These are phyloP conservation scores for Dryas integrifolia DNA, from an alignment of 331 rosid species.

Conservation along the genomic window DNA sequence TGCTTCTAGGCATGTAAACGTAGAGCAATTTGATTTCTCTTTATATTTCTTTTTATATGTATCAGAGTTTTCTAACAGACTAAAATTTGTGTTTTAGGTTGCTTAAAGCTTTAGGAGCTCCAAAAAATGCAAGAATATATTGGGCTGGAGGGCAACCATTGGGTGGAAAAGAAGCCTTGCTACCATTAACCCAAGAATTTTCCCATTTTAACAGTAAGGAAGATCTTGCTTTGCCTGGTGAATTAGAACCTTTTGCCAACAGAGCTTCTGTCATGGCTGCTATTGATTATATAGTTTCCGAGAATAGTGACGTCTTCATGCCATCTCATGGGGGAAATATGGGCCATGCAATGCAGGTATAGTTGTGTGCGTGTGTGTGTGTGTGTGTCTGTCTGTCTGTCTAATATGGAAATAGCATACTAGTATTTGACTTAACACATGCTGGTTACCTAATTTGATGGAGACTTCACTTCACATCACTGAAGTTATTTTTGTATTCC, in stretches of 20 bases:
- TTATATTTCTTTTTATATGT: background rate
- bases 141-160: conserved; percentile 98
- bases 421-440: background rate
- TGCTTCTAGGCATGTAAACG: background rate
- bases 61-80: background rate
- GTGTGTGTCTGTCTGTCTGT: too few relatives aligned
- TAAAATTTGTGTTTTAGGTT: conserved; percentile 46
- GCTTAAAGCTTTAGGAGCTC: conserved; percentile 88
- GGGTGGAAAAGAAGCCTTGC: conserved; percentile 83
- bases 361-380: background rate
- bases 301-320: conserved; percentile 94
- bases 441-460: background rate
- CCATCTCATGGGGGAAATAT: conserved; percentile 99
- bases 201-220: conserved; percentile 72
- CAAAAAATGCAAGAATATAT: conserved; percentile 63
- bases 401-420: background rate
- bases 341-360: conserved; percentile 97
- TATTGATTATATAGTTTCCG: conserved; percentile 77
- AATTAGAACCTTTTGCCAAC: conserved; percentile 62
- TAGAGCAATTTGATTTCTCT: background rate
- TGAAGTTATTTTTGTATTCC: conserved; percentile 4
- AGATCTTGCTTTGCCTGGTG: conserved; percentile 74
- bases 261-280: conserved; percentile 95
- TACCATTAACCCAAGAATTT: conserved; percentile 60
- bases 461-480: conserved; percentile 8